A percentile compares a stretch with the other conserved stretches of the same genome.
Evolutionary conservation across 148 eudicot genomes (phyloP).

Genomic region (Diospyros kaki): DNA sequence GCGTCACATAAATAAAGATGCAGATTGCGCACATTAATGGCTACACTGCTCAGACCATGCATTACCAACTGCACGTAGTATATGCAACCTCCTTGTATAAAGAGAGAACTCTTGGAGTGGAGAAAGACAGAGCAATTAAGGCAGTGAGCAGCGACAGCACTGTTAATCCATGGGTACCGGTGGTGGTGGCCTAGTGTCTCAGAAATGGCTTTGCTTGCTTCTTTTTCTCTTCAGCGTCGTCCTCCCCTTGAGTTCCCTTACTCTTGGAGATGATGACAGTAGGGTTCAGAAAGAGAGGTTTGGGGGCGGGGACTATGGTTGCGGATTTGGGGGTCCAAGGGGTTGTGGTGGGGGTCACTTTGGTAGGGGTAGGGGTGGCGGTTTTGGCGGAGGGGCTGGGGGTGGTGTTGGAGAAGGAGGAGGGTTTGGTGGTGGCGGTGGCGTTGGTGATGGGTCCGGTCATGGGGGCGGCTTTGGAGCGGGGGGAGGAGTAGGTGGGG

Average conservation of each 20-base stretch:
- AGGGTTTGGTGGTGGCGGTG: conserved; percentile 1
- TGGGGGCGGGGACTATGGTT: conserved; percentile 8
- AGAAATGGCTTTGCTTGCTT: conserved; percentile 11
- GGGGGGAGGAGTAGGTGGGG: conserved; percentile 12
- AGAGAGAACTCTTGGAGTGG: not conserved
- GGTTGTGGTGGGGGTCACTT: conserved; percentile 17
- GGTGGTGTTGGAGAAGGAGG: not conserved
- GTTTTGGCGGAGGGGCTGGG: conserved; percentile 1
- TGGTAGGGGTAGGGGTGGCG: conserved; percentile 3
- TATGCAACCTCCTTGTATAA: conserved; percentile 5
- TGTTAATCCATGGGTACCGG: too few relatives aligned
- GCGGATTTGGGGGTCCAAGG: not conserved
- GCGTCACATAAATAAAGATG: not conserved
- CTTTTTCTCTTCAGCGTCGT: conserved; percentile 15
- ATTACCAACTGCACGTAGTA: too few relatives aligned
- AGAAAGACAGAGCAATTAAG: not conserved
- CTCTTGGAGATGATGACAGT: conserved; percentile 13
- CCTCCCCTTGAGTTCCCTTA: conserved; percentile 21
- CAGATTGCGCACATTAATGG: conserved; percentile 12
- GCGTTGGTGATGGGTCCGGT: conserved; percentile 5
- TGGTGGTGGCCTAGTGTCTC: not conserved
- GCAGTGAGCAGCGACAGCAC: not conserved
- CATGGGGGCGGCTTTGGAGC: conserved; percentile 16
- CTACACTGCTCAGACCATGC: not conserved
- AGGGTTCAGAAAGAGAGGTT: conserved; percentile 2